These are phyloP conservation scores for Trypanosoma avium DNA, from an alignment of 208 protist species.

Conservation along the genomic window DNA sequence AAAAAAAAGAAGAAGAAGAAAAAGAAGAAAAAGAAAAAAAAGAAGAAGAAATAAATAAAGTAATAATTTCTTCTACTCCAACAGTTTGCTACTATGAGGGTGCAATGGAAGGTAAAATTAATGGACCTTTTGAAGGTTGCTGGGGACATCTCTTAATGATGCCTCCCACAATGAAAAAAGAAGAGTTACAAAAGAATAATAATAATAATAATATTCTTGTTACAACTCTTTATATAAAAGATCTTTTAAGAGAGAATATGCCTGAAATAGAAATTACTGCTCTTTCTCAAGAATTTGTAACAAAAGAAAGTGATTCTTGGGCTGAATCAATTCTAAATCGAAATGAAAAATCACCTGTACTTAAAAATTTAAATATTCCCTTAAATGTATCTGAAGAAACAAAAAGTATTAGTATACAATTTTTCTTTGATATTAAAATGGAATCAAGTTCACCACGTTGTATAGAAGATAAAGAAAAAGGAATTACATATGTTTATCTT, in stretches of 20 bases:
- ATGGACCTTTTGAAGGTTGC: constrained; percentile 33
- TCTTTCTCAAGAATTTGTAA: background rate
- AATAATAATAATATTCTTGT: background rate
- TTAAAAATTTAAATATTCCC: too few species aligned
- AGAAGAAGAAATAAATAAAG: background rate
- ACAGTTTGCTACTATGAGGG: constrained; percentile 7
- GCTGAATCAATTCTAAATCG: background rate
- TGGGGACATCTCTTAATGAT: constrained; percentile 33
- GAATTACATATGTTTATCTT: constrained; percentile 1
- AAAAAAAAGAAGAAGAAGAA: background rate
- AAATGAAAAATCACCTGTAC: too few species aligned
- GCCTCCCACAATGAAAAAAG: background rate
- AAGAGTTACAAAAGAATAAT: background rate
- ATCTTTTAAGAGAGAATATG: background rate
- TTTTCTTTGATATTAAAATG: background rate
- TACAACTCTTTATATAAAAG: background rate
- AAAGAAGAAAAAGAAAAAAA: background rate
- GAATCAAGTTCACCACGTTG: background rate
- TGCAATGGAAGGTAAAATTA: background rate
- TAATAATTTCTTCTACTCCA: too few species aligned
- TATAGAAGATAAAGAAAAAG: background rate
- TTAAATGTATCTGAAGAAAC: background rate
- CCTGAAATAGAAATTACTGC: constrained; percentile 13
- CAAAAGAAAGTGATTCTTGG: background rate
- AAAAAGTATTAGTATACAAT: background rate